Percentiles rank a stretch among this genome's conserved stretches.
These are phyloP conservation scores for Fragaria ananassa DNA, from an alignment of 306 rosid species.

Conservation along the genomic window DNA sequence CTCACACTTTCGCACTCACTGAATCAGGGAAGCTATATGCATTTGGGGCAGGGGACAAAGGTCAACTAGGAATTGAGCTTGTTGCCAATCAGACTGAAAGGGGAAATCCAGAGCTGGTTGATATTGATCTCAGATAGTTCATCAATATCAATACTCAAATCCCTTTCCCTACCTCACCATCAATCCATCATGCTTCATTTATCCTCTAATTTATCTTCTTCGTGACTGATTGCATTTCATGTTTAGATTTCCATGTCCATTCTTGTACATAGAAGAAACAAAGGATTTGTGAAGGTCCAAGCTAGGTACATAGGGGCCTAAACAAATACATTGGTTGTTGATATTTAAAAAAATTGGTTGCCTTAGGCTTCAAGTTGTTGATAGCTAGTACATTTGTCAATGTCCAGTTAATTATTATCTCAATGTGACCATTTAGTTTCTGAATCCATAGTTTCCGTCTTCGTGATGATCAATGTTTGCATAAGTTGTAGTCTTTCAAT, in stretches of 20 bases:
- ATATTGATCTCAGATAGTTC: conserved; percentile 69
- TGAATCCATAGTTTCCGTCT: background rate
- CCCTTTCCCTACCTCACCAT: conserved; percentile 7
- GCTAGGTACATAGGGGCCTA: conserved; percentile 45
- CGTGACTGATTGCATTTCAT: conserved; percentile 51
- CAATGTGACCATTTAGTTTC: conserved; percentile 27
- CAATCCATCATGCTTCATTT: background rate
- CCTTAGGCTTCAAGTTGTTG: conserved; percentile 47
- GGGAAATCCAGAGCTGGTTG: conserved; percentile 69
- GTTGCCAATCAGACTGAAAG: conserved; percentile 70
- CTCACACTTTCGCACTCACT: conserved; percentile 92
- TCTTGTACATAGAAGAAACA: conserved; percentile 57
- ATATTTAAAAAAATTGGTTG: conserved; percentile 35
- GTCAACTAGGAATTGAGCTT: conserved; percentile 83
- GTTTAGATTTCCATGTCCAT: conserved; percentile 41
- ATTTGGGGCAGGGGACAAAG: conserved; percentile 94
- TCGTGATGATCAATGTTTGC: background rate
- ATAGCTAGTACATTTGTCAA: conserved; percentile 52
- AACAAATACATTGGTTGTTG: conserved; percentile 34
- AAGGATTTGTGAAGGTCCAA: conserved; percentile 37
- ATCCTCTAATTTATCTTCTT: conserved; percentile 44
- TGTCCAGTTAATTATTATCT: conserved; percentile 38
- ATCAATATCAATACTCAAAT: conserved; percentile 8
- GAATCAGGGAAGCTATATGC: conserved; percentile 87
- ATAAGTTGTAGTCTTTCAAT: background rate